Percentiles rank a stretch among this genome's conserved stretches.
Conservation (phyloP, 176 grass and related monocot genomes). For the Thalia dealbata region DNA sequence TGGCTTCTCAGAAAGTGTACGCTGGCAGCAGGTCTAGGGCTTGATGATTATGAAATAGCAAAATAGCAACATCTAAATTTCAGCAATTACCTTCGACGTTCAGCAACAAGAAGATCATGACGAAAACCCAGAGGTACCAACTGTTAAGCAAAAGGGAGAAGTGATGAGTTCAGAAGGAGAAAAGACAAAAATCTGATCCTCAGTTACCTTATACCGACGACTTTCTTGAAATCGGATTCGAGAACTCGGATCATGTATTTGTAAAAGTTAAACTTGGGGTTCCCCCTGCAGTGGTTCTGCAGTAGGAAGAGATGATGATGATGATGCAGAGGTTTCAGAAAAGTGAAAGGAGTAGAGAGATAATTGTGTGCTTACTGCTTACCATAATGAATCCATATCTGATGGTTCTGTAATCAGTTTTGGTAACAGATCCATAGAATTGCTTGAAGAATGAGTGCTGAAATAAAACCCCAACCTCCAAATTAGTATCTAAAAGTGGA, state of each 20-base stretch:
- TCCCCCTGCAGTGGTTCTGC: slow-evolving; percentile 58
- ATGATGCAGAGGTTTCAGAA: not conserved
- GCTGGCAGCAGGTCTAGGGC: no score
- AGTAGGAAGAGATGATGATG: not conserved
- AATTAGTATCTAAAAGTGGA: not conserved
- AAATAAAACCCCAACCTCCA: slow-evolving; percentile 8
- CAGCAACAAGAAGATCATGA: slow-evolving; percentile 72
- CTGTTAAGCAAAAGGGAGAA: slow-evolving; percentile 34
- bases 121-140: slow-evolving; percentile 81
- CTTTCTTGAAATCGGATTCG: slow-evolving; percentile 74
- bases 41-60: not conserved
- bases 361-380: slow-evolving; percentile 19
- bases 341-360: not conserved
- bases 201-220: slow-evolving; percentile 75
- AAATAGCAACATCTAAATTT: not conserved
- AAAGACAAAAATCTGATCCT: not conserved
- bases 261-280: slow-evolving; percentile 74
- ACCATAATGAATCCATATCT: slow-evolving; percentile 84
- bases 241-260: slow-evolving; percentile 81
- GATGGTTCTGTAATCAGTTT: slow-evolving; percentile 64
- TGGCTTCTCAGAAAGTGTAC: no score
- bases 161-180: not conserved
- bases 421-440: slow-evolving; percentile 51
- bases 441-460: slow-evolving; percentile 85
- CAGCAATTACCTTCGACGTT: slow-evolving; percentile 57